Evolutionary conservation across 768 basidiomycete genomes (phyloP), one percentile per base, ranked within the genome.

Genomic region (Mycena venus): DNA sequence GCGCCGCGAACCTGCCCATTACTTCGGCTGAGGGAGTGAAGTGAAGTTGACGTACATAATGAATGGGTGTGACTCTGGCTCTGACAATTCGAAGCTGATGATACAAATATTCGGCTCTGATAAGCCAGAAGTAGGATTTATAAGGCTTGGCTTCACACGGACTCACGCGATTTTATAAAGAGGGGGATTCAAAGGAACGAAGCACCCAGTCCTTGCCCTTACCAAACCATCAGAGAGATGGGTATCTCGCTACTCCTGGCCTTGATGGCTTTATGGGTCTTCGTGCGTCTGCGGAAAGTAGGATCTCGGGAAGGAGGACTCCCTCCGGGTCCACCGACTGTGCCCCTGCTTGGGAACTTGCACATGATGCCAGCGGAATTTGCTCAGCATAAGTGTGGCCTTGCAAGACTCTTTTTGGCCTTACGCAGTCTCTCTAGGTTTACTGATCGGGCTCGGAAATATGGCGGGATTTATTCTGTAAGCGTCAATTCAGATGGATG

Each of bases 401-500:
- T 38, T 40, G 51, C 29, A 29, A 55, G 29, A 6, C 56, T 29
- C 29, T 9, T 17, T 58, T 11, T 17, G 14, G 15, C 19, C 21
- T 29, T 21, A 58, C 32, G 56, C 32, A 21, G 7, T 34, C 15
- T 15, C 32, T n/a, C 27, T 31, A 83, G 79, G 49, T 77, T 83
- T 36, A 80, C 80, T 9, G 79, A 80, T 72, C 81, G 81, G 82
- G 80, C 82, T 4, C 67, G 72, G 21, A 47, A 60, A 47, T 82
- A 82, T 49, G 82, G 82, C 3, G 80, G 79, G 1, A 73, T 83
- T 36, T 81, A 78, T 65, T 81, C 80, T 4, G 78, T 74, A 25
- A 60, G 67, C 19, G 15, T 17, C 15, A 4, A 25, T 64, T 14
- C 11, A 17, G 10, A n/a, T 19, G 4, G 23, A 29, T 21, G 9